A percentile compares a stretch with the other conserved stretches of the same genome.
Conservation (phyloP, 2,329 filamentous ascomycete species). For the Zymoseptoria brevis region DNA sequence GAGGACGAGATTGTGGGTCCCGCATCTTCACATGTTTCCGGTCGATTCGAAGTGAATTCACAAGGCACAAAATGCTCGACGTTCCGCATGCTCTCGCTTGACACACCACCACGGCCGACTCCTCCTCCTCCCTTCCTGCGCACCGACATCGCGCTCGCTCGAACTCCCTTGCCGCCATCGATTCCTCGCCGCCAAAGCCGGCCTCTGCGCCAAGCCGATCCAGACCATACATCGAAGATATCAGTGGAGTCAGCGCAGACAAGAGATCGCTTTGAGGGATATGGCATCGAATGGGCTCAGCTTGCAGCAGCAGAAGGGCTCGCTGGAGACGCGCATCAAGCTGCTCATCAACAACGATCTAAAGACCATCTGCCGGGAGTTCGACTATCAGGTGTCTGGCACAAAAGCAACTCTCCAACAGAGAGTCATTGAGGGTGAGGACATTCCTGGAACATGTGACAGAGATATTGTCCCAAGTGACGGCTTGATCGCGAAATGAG, state of each 20-base stretch:
- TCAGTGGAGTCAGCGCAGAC: neutral
- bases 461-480: neutral
- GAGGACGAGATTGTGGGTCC: neutral
- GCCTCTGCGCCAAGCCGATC: neutral
- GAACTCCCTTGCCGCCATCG: neutral
- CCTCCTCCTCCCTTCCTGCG: neutral
- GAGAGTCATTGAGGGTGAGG: slow-evolving; percentile 65
- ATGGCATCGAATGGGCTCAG: slow-evolving; percentile 30
- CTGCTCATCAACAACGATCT: slow-evolving; percentile 58
- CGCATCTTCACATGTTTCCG: neutral
- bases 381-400: slow-evolving; percentile 69
- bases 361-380: slow-evolving; percentile 65
- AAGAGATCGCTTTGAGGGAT: neutral
- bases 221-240: neutral
- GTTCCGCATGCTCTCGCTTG: neutral
- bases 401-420: slow-evolving; percentile 76
- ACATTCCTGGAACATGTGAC: neutral
- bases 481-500: neutral
- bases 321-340: slow-evolving; percentile 34
- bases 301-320: slow-evolving; percentile 33
- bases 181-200: neutral
- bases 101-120: neutral
- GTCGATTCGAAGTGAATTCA: neutral
- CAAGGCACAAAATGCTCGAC: neutral
- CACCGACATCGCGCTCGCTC: neutral